Base-by-base conservation (phyloP, 208 protist species). In the Balamuthia mandrillaris region DNA sequence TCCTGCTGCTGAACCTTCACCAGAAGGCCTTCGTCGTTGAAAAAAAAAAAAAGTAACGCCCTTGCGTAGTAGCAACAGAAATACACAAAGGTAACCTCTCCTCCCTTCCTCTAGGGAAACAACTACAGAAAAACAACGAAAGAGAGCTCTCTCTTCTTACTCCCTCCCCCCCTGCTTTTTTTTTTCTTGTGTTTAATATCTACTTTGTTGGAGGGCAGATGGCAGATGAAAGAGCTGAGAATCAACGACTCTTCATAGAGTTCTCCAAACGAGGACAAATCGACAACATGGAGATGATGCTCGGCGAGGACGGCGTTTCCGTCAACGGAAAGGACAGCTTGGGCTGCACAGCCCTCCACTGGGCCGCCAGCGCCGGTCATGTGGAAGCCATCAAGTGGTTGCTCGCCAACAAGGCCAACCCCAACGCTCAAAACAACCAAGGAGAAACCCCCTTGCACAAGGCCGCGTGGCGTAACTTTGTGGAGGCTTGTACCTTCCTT, bases 391-490 rank as follows among this genome's bases (percentile, higher is more conserved):
- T 78, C 31, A 47, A 78, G 39, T 78, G n/a, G 18, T 47, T 78
- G 27, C 21, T 27, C 18, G 51, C 68, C 1, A 21, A 47, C 31
- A 47, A 47, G 27, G 68, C 68, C 2, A 78, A 78, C 27, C 45
- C 56, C 4, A 78, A 78, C 44, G 68, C 68, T 12, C 45, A 58
- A 9, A 47, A 41, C 68, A 78, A 78, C 45, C 45, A 78, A 41
- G 68, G 68, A n/a, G 68, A 78, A 27, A 78, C 68, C 44, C 68
- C 68, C 44, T 47, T 78, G 6, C 68, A 78, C 44, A 78, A 78
- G 68, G 68, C 68, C 27, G 68, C 68, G 44, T 78, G 68, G 68
- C 68, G 68, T 47, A 78, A 78, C 44, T 47, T 58, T 47, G 45
- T 47, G 5, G 45, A 78, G 44, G 68, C 68, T 31, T 78, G 68